phyloP scores from a whole-genome alignment of 768 basidiomycete species.

The Amanita fuliginea region DNA sequence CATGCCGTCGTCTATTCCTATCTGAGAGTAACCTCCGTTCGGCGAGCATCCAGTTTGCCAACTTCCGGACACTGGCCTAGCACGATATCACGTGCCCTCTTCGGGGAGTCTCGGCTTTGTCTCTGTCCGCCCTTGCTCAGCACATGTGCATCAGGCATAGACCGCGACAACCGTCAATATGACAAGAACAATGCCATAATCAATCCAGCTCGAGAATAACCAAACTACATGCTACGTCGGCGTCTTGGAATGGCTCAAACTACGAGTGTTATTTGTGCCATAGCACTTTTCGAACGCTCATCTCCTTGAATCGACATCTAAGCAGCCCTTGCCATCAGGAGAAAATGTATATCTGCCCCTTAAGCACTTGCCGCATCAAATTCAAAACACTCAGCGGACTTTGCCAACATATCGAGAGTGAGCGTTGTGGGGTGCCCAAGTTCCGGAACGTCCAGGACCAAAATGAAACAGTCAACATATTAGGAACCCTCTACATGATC shows the following conservation, averaged over 20 bases:
- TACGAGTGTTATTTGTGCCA: too few relatives aligned
- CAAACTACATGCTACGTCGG: too few relatives aligned
- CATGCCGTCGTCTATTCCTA: too few relatives aligned
- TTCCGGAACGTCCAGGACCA: conserved; percentile 30
- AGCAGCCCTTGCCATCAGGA: conserved; percentile 48
- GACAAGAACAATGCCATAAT: too few relatives aligned
- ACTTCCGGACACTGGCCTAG: background rate
- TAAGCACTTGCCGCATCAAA: conserved; percentile 25
- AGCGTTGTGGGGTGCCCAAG: conserved; percentile 30
- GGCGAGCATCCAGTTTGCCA: conserved; percentile 7
- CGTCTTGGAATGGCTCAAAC: too few relatives aligned
- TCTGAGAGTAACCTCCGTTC: conserved; percentile 23
- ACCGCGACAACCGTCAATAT: too few relatives aligned
- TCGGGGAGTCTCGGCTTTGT: conserved; percentile 25
- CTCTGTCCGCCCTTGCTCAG: conserved; percentile 37
- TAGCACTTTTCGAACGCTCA: conserved; percentile 21
- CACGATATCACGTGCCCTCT: too few relatives aligned
- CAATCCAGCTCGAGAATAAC: too few relatives aligned
- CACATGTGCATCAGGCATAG: too few relatives aligned
- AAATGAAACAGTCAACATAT: conserved; percentile 12
- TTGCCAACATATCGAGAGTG: conserved; percentile 57
- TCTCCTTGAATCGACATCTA: conserved; percentile 49
- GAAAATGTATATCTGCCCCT: conserved; percentile 44
- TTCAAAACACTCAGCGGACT: conserved; percentile 48
- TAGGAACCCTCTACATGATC: background rate